Evolutionary conservation across 345 rosid species (phyloP).

Genomic region (Chamaenerion angustifolium): DNA sequence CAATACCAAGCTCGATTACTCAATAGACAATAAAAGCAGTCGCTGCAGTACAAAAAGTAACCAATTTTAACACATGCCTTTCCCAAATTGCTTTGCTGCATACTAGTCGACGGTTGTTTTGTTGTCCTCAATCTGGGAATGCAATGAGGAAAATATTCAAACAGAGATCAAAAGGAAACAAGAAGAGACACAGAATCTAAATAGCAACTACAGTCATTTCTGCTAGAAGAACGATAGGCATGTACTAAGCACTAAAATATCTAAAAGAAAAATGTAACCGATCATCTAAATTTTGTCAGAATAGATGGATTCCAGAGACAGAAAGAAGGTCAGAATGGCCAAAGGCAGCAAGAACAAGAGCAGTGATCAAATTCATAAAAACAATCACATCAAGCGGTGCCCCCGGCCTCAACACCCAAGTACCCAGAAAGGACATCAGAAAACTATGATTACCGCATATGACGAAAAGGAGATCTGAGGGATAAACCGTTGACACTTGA

Average conservation of each 20-base stretch:
- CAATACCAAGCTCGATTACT: slow-evolving; percentile 11
- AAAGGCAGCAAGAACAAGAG: too few species aligned
- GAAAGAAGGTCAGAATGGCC: too few species aligned
- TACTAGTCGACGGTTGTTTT: slow-evolving; percentile 17
- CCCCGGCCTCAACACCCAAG: not conserved
- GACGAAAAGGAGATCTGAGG: slow-evolving; percentile 8
- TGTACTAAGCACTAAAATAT: too few species aligned
- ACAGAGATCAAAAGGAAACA: not conserved
- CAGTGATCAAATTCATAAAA: not conserved
- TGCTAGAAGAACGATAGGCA: too few species aligned
- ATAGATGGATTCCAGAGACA: too few species aligned
- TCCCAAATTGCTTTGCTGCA: slow-evolving; percentile 13
- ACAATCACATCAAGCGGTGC: not conserved
- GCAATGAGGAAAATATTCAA: slow-evolving; percentile 5
- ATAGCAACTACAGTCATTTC: not conserved
- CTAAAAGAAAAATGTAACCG: too few species aligned
- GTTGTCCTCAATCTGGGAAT: slow-evolving; percentile 35
- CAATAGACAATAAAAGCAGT: not conserved
- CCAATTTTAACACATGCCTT: slow-evolving; percentile 31
- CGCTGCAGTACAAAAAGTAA: not conserved
- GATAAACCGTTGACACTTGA: not conserved
- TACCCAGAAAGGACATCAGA: not conserved
- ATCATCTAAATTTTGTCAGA: too few species aligned
- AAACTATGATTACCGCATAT: not conserved
- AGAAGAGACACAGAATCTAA: not conserved